A percentile compares a stretch with the other conserved stretches of the same genome.
These are phyloP conservation scores for Aureobasidium subglaciale DNA, from an alignment of 2,329 filamentous ascomycete species.

Conservation along the genomic window DNA sequence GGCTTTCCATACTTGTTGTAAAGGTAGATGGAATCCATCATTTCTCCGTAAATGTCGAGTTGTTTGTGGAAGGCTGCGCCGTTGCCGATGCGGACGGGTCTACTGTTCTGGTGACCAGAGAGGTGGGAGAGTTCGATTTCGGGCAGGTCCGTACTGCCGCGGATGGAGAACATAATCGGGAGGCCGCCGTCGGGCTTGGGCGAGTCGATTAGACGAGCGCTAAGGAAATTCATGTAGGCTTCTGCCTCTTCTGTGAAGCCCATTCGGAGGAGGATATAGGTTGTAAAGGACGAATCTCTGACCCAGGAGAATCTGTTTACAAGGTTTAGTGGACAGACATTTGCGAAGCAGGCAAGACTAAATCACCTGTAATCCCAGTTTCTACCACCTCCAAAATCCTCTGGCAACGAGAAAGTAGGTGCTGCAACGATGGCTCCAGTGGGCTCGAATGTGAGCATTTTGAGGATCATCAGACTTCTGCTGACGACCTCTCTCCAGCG, in stretches of 20 bases:
- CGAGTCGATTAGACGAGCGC: constrained; percentile 58
- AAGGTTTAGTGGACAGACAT: too few relatives aligned
- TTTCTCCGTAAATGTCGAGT: constrained; percentile 64
- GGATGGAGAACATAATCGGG: constrained; percentile 74
- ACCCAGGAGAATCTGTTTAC: constrained; percentile 66
- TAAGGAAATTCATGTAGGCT: constrained; percentile 73
- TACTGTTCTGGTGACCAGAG: constrained; percentile 64
- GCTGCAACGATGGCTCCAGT: constrained; percentile 71
- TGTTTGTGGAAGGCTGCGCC: constrained; percentile 70
- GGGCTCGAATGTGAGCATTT: constrained; percentile 70
- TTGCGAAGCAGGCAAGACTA: not conserved
- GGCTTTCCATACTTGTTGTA: constrained; percentile 48
- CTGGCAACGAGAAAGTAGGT: constrained; percentile 59
- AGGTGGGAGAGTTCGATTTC: constrained; percentile 63
- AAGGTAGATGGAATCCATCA: constrained; percentile 60
- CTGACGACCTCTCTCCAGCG: constrained; percentile 66
- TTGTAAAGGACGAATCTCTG: constrained; percentile 68
- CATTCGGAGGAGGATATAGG: constrained; percentile 68
- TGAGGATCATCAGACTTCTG: constrained; percentile 65
- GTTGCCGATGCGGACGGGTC: constrained; percentile 69
- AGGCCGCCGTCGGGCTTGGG: constrained; percentile 54
- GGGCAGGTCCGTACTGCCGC: constrained; percentile 66
- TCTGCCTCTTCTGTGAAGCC: constrained; percentile 71
- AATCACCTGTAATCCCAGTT: constrained; percentile 54
- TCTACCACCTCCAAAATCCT: constrained; percentile 50